Base-by-base conservation (phyloP, 2,329 filamentous ascomycete species). In the Lecanicillium sp. region DNA sequence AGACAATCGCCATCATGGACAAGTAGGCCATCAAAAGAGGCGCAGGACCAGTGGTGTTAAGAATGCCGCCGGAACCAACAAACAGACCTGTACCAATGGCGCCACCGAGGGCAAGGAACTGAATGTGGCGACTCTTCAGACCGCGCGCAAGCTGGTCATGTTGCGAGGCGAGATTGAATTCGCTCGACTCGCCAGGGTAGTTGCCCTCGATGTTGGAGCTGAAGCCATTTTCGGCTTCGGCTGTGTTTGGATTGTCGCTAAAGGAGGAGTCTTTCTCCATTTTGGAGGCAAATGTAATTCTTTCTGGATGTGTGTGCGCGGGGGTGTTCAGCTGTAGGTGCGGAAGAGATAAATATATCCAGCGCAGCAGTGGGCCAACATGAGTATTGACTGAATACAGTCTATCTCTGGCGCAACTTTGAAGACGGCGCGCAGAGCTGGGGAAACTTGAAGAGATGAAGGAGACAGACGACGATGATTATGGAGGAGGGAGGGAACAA, bases 11-110 rank as follows among this genome's bases (percentile, higher is more conserved):
- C 63, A 72, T 73, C 70, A 74, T 73, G 46, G 62, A 64, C 6
- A 73, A 49, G 55, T 85, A 88, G 17, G 75, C 78, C 57, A 88
- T 78, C 54, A 87, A 71, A 13, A 87, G 61, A 1, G 82, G 79
- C 5, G 79, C 81, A 3, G 78, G 78, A 2, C 78, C 78, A 19
- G 71, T 69, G 9, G 62, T 59, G 25, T 68, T 62, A 37, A 81
- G 60, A 37, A 78, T 75, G 42, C 59, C 59, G 17, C 77, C 77
- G 28, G 73, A 76, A 40, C 76, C 75, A 43, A 82, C 68, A 53
- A 81, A 81, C 15, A 81, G 66, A 48, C 77, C 77, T 4, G 77
- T 81, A 40, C 77, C 77, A 45, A 81, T 80, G 16, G 71, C 75
- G 44, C 72, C 71, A 32, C 58, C 70, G 12, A 78, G 60, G 16